Percentiles rank a stretch among this genome's conserved stretches.
These are phyloP conservation scores for Syzygium aqueum DNA, from an alignment of 345 rosid species.

Conservation along the genomic window DNA sequence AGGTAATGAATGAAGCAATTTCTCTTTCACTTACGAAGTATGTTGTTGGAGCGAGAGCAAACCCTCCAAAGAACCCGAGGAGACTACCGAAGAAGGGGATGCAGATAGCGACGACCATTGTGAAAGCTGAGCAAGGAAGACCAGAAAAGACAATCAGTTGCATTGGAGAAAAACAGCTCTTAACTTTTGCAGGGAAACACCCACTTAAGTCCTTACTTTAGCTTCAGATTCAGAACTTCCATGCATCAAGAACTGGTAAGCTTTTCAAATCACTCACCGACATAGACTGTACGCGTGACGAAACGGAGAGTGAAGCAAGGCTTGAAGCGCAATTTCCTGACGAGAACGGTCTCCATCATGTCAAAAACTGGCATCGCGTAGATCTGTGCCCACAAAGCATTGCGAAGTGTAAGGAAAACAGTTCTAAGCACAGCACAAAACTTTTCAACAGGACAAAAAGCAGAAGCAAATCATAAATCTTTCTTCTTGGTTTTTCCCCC, in stretches of 20 bases:
- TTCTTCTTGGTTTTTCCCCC: background rate
- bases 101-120: slow-evolving; percentile 52
- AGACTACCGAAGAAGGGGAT: slow-evolving; percentile 78
- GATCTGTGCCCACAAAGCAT: slow-evolving; percentile 15
- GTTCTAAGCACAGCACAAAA: background rate
- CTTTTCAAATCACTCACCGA: slow-evolving; percentile 35
- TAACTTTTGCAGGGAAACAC: background rate
- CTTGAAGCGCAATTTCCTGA: slow-evolving; percentile 33
- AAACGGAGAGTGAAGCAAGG: slow-evolving; percentile 54
- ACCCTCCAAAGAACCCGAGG: slow-evolving; percentile 83
- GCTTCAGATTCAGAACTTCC: background rate
- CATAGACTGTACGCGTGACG: slow-evolving; percentile 49
- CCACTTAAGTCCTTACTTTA: background rate
- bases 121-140: slow-evolving; percentile 37
- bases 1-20: background rate
- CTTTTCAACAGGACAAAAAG: background rate
- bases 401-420: background rate
- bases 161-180: background rate
- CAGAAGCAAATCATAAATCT: background rate
- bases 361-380: slow-evolving; percentile 84
- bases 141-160: background rate
- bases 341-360: slow-evolving; percentile 67
- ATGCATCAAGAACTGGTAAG: background rate
- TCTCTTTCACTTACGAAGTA: slow-evolving; percentile 40
- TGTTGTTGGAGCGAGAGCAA: slow-evolving; percentile 77